Base-by-base conservation (phyloP, 2,329 filamentous ascomycete species). In the Emergomyces orientalis region DNA sequence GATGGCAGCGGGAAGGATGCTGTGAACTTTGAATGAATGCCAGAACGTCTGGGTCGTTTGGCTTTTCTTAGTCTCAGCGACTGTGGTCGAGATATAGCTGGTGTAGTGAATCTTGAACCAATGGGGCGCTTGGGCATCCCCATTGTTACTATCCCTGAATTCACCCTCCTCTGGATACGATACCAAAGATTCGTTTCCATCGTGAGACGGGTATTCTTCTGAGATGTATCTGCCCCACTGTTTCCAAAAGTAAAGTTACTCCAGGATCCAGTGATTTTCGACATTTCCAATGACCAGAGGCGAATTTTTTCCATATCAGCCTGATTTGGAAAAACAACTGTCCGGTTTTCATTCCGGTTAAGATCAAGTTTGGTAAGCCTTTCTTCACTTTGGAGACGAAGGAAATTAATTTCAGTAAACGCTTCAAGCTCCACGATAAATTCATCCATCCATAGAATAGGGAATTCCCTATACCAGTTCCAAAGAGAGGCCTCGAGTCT, bases 351-450 rank as follows among this genome's bases (percentile, higher is more conserved):
- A 11, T 34, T 54, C 13, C 9, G 3, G 27, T 54, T 32, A 6
- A 27, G 25, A 51, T 27, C 47, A 51, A 51, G 25, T 27, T 22
- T 19, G 27, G 22, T 5, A 43, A 37, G 55, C 8, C 22, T 47
- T 93, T 94, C 62, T 91, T 61, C 57, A 17, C 27, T 25, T 30
- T 59, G 34, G 17, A 63, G 43, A 8, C 61, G 39, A 52, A 52
- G n/a, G 34, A 30, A 63, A 45, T 41, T 41, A 11, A 56, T 17
- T 32, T 61, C 60, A 57, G 37, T 34, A 32, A 54, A 61, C 30
- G 25, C 47, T 25, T 61, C 60, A 45, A 34, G 55, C 19, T 45
- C 32, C 34, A 34, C 47, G 14, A n/a, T 57, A 30, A 61, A 61
- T 30, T 61, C 27, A 37, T 34, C 32, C 19, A 54, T 32, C 32